Base-by-base conservation (phyloP, 2,329 filamentous ascomycete genomes). In the Basipetospora chlamydospora region DNA sequence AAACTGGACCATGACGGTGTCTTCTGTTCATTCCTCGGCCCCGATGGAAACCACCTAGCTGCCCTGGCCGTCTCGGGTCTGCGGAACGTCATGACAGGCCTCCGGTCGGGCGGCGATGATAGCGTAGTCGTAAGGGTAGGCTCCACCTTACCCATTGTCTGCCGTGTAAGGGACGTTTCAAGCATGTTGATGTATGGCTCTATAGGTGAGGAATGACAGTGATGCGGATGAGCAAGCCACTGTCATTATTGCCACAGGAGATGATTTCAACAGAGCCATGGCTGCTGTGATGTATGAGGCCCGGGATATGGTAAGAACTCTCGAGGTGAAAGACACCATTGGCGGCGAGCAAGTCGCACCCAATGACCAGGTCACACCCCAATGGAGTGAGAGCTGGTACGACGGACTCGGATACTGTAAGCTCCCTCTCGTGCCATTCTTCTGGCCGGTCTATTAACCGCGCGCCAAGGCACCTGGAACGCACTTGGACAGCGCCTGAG, bases 401-500 rank as follows among this genome's bases (percentile, higher is more conserved):
- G 90, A 96, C 53, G 85, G 86, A 0, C 62, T 98, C 26, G 83
- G 86, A 1, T 98, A 90, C 52, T 98, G 90, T 73, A 48, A 53
- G 66, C 53, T 8, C 16, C n/a, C 7, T 11, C 4, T n/a, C 2
- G 28, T 6, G 28, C 6, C 6, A 6, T 13, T 6, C 7, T 6
- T 29, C 12, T n/a, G 11, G 22, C 6, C 22, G 7, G 31, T 28
- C 43, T 55, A 12, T 53, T 42, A 5, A 13, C 10, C 3, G 3
- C 5, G 31, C 6, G 22, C 6, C 6, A 23, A 75, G 72, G 71
- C 53, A 98, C 90, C 1, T 98, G 90, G 90, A 98, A 96, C 50
- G 81, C 77, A 0, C 64, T 98, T 0, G 90, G 90, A 0, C 84
- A 92, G 47, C 63, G 77, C 30, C 64, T 98, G 23, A 90, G 78